These are phyloP conservation scores for Gossypium herbaceum DNA, from an alignment of 345 rosid genomes.

Conservation along the genomic window DNA sequence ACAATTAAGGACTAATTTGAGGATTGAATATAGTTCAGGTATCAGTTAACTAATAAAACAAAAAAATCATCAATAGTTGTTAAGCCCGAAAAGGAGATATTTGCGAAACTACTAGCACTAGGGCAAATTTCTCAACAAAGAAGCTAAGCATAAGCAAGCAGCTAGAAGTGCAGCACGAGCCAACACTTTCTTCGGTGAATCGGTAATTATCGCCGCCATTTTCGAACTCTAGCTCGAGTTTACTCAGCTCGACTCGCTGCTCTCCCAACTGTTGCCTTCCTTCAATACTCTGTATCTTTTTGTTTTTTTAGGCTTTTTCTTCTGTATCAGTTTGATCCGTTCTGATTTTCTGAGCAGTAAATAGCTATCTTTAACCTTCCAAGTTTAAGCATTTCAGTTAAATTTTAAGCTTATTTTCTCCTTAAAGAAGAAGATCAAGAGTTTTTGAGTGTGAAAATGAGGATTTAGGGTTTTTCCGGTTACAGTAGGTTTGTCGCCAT, in stretches of 20 bases:
- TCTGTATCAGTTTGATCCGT: neutral
- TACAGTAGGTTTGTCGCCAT: neutral
- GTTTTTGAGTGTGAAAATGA: neutral
- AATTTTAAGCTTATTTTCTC: neutral
- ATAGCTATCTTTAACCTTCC: neutral
- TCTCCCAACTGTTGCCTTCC: too few relatives aligned
- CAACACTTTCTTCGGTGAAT: neutral
- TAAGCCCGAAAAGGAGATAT: too few relatives aligned
- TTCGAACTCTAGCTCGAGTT: neutral
- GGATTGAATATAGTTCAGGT: too few relatives aligned
- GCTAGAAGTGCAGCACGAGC: neutral
- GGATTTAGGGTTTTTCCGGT: slow-evolving; percentile 36
- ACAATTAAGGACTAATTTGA: too few relatives aligned
- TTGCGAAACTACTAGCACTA: neutral
- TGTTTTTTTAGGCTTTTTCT: neutral
- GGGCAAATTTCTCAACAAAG: neutral
- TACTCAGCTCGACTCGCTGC: neutral
- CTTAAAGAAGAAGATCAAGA: neutral
- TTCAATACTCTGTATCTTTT: neutral
- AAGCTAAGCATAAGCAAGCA: neutral
- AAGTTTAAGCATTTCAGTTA: neutral
- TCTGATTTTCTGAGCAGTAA: neutral
- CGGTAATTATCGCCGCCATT: neutral
- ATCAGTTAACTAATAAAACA: too few relatives aligned
- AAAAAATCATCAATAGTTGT: too few relatives aligned